A percentile compares a stretch with the other conserved stretches of the same genome.
Conservation (phyloP, 2,329 filamentous ascomycete genomes). For the Cercospora berteroae region DNA sequence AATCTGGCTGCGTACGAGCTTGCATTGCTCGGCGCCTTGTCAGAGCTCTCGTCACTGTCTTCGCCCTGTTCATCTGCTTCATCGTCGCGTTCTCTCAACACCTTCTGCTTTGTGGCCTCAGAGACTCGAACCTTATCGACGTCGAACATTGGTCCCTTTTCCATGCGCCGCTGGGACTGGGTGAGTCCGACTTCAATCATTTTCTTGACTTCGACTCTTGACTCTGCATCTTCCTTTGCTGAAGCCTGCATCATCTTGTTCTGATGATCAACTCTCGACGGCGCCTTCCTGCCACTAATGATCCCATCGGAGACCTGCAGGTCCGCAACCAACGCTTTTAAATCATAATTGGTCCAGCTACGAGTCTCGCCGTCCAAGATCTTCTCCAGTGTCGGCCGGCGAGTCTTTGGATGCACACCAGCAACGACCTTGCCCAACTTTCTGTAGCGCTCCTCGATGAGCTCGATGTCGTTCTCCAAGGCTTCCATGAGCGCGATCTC, state of each 20-base stretch:
- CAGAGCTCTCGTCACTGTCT: neutral
- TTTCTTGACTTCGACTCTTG: neutral
- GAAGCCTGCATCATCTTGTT: neutral
- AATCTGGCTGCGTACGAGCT: slow-evolving; percentile 1
- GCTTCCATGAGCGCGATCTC: neutral
- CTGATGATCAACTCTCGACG: neutral
- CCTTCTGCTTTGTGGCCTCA: neutral
- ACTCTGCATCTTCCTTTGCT: neutral
- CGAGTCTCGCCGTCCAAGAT: neutral
- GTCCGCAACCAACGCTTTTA: neutral
- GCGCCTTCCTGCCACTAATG: neutral
- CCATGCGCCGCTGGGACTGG: neutral
- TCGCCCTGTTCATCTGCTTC: neutral
- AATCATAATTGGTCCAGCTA: neutral
- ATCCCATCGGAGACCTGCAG: neutral
- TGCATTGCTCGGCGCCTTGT: neutral
- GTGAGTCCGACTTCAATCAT: neutral
- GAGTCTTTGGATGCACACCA: neutral
- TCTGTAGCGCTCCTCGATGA: slow-evolving; percentile 1
- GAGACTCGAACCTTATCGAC: slow-evolving; percentile 1
- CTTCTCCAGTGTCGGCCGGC: neutral
- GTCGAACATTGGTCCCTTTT: slow-evolving; percentile 1
- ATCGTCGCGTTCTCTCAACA: neutral
- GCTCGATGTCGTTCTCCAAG: neutral
- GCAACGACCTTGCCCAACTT: neutral